These are phyloP conservation scores for Cyclostephanos tholiformis DNA, from an alignment of 108 stramenopile species.

Conservation along the genomic window DNA sequence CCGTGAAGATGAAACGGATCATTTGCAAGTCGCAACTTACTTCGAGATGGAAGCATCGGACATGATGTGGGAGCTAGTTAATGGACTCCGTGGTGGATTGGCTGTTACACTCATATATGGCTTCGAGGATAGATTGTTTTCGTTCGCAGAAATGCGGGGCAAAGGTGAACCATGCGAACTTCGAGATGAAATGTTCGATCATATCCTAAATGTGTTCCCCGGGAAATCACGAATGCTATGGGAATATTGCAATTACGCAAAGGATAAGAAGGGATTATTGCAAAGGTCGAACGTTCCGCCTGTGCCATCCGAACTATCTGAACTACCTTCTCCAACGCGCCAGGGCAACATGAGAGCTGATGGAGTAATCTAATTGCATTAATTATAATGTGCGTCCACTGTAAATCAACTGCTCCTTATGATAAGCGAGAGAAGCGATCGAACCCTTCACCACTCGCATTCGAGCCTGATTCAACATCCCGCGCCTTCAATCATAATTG, in stretches of 20 bases:
- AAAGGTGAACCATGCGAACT: slow-evolving; percentile 58
- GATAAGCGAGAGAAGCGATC: no score
- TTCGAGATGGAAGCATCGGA: slow-evolving; percentile 82
- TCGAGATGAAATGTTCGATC: slow-evolving; percentile 72
- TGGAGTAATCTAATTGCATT: slow-evolving; percentile 61
- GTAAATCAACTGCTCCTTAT: no score
- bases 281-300: slow-evolving; percentile 54
- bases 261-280: slow-evolving; percentile 58
- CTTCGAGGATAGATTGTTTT: slow-evolving; percentile 82
- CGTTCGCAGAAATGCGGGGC: slow-evolving; percentile 64
- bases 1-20: slow-evolving; percentile 68
- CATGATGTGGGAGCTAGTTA: slow-evolving; percentile 81
- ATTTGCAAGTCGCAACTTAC: slow-evolving; percentile 73
- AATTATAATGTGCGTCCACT: neutral
- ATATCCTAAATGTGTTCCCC: slow-evolving; percentile 57
- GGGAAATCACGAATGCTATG: slow-evolving; percentile 50
- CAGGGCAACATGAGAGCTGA: slow-evolving; percentile 86
- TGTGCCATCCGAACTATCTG: slow-evolving; percentile 36
- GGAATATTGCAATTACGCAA: slow-evolving; percentile 78
- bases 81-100: slow-evolving; percentile 65
- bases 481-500: no score
- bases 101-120: slow-evolving; percentile 83
- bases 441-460: no score
- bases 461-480: no score
- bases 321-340: slow-evolving; percentile 56